phyloP scores from a whole-genome alignment of 306 rosid species.

The Cucurbita argyrosperma region DNA sequence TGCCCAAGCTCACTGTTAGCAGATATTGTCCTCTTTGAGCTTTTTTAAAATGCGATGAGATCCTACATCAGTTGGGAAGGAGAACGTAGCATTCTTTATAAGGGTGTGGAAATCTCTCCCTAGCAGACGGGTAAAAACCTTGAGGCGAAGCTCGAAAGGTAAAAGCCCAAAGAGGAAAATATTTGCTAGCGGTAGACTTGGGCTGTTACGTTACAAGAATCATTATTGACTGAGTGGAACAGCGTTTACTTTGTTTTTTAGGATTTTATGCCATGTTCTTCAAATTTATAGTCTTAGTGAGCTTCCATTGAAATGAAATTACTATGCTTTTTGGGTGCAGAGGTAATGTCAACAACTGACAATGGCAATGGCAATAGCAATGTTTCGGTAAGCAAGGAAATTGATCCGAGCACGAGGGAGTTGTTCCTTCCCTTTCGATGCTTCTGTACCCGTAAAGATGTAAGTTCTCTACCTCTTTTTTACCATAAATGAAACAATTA shows the following conservation, averaged over 20 bases:
- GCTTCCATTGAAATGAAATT: background rate
- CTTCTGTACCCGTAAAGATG: conserved; percentile 80
- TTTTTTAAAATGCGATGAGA: too few species aligned
- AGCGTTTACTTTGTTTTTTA: background rate
- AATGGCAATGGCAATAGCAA: background rate
- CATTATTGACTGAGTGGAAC: background rate
- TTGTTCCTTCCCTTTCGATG: conserved; percentile 78
- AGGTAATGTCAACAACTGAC: background rate
- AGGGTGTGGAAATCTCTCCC: too few species aligned
- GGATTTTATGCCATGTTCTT: background rate
- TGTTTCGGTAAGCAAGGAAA: conserved; percentile 22
- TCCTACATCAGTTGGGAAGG: too few species aligned
- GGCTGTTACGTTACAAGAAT: background rate
- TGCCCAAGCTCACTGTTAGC: too few species aligned
- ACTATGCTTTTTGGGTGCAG: conserved; percentile 13
- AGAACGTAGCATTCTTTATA: too few species aligned
- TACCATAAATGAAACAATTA: background rate
- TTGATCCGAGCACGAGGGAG: conserved; percentile 38
- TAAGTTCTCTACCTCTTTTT: conserved; percentile 18
- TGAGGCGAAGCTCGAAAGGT: too few species aligned
- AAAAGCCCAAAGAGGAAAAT: too few species aligned
- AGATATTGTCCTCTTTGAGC: too few species aligned
- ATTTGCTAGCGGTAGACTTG: too few species aligned
- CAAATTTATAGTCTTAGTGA: background rate
- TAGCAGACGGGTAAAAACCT: too few species aligned